phyloP scores from a whole-genome alignment of 2,329 filamentous ascomycete species.

The Colletotrichum cordylinicola region DNA sequence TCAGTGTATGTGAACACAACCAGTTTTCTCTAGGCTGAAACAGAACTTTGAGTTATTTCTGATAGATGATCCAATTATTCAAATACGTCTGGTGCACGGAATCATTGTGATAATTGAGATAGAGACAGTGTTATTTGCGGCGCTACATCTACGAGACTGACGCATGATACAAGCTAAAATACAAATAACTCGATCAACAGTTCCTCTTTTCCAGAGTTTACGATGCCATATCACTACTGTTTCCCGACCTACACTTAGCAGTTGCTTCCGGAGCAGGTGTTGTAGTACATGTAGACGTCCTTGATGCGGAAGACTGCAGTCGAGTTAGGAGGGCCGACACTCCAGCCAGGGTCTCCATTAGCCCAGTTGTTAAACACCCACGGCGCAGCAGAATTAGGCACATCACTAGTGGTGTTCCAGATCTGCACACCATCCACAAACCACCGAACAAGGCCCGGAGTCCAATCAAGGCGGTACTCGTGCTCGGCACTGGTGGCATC shows the following conservation, averaged over 20 bases:
- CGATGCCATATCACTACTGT: background rate
- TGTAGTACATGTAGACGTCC: constrained; percentile 32
- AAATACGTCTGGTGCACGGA: background rate
- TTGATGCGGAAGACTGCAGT: constrained; percentile 32
- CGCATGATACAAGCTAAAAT: background rate
- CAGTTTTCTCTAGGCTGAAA: background rate
- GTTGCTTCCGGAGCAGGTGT: constrained; percentile 20
- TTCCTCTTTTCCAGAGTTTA: background rate
- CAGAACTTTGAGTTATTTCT: background rate
- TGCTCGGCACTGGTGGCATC: constrained; percentile 32
- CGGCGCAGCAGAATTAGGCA: constrained; percentile 27
- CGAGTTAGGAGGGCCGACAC: constrained; percentile 29
- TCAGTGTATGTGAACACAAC: background rate
- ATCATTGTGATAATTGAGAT: background rate
- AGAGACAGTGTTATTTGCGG: background rate
- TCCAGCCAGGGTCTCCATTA: constrained; percentile 34
- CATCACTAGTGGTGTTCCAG: constrained; percentile 30
- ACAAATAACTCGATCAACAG: background rate
- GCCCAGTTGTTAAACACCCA: constrained; percentile 39
- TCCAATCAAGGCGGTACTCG: constrained; percentile 37
- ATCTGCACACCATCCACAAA: constrained; percentile 31
- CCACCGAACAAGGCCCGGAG: constrained; percentile 26
- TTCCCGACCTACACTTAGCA: background rate
- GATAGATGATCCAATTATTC: background rate
- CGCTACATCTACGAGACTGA: background rate